Base-by-base conservation (phyloP, 169 alveolate genomes). In the Amoebophrya sp. region DNA sequence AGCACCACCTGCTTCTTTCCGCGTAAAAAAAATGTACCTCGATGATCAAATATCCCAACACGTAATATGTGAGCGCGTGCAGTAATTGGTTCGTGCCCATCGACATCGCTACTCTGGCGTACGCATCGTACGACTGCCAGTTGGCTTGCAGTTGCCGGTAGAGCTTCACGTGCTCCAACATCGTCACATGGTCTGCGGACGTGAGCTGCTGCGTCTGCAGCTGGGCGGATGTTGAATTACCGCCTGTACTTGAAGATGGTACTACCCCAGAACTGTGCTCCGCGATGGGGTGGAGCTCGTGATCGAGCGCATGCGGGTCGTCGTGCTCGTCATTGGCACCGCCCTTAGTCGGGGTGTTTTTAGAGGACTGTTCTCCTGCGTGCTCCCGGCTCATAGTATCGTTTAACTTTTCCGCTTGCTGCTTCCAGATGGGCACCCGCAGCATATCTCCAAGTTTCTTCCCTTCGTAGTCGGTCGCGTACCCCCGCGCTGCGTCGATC, bases 41-140 rank as follows among this genome's bases (percentile, higher is more conserved):
- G n/a, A 32, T 77, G 89, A 32, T 32, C 39, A 77, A 39, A 0
- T n/a, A n/a, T 0, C 39, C 89, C 38, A 77, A n/a, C 40, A 23
- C 40, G 89, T 77, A 77, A 18, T 77, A 77, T 0, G 40, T 77
- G 89, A 32, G 39, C 25, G 89, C 89, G 25, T 77, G 89, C 40
- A 77, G 40, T 39, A 77, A 47, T 89, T 92, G 93, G 77, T 92
- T 92, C 89, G 92, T 92, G 35, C 94, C 94, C 94, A 92, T 92
- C 33, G 92, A 66, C 93, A 92, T 90, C 66, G 92, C 77, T 33
- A 92, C 94, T 0, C 94, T 90, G 14, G 94, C 93, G 40, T 90
- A 92, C 0, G 94, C 94, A 35, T 92, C 94, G 55, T 90, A 91
- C 39, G 92, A 41, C 91, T 92, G 94, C 94, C 94, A 92, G 39